Evolutionary conservation across 164 flowering plant species (phyloP).

Genomic region (Tetracentron sinense): DNA sequence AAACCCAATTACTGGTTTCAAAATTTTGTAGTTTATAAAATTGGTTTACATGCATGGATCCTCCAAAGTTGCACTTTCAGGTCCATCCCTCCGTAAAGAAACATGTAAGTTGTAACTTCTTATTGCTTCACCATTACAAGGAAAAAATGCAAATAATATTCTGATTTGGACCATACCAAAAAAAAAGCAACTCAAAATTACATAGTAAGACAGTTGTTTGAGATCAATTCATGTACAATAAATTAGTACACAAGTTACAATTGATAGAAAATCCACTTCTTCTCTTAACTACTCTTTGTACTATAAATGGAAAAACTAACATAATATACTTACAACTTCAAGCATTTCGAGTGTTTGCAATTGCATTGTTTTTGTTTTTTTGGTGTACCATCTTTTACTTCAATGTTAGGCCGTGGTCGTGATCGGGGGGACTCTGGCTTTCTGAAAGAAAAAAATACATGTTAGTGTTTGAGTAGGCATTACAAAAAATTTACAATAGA

Average conservation of each 20-base stretch:
- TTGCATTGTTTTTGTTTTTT: constrained; percentile 90
- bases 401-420: constrained; percentile 43
- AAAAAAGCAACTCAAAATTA: not conserved
- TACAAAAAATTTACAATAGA: too few species aligned
- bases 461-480: not conserved
- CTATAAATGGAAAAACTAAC: not conserved
- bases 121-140: not conserved
- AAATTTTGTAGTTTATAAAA: not conserved
- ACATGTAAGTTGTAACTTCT: not conserved
- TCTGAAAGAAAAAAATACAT: constrained; percentile 35
- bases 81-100: not conserved
- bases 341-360: constrained; percentile 90
- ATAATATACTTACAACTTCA: constrained; percentile 72
- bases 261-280: not conserved
- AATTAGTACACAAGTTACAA: not conserved
- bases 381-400: constrained; percentile 78
- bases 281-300: not conserved
- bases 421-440: constrained; percentile 81
- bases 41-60: not conserved
- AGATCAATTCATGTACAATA: not conserved
- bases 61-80: not conserved
- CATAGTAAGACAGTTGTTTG: not conserved
- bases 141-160: not conserved
- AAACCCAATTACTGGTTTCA: not conserved
- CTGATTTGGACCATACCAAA: not conserved